Percentiles rank a stretch among this genome's conserved stretches.
phyloP scores from a whole-genome alignment of 495 filamentous ascomycete genomes.

The Daldinia decipiens region DNA sequence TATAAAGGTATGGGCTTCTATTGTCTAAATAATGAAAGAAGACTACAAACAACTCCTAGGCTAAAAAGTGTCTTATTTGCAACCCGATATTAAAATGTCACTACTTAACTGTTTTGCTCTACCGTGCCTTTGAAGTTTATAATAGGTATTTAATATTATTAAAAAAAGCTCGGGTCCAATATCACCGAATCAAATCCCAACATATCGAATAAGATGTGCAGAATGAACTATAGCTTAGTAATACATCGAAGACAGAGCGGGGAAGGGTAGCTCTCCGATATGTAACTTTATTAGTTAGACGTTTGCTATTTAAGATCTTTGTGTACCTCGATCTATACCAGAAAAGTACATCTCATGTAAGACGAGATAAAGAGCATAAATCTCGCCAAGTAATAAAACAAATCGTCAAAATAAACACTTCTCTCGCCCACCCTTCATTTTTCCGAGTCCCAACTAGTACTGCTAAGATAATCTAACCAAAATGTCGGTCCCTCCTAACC shows the following conservation, averaged over 20 bases:
- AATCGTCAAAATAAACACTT: neutral
- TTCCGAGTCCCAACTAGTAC: neutral
- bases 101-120: no score
- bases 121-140: no score
- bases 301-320: neutral
- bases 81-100: no score
- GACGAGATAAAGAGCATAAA: neutral
- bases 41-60: no score
- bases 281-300: neutral
- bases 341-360: neutral
- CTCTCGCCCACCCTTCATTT: neutral
- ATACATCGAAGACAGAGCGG: neutral
- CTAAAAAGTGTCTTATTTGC: no score
- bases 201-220: no score
- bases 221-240: neutral
- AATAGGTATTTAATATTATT: no score
- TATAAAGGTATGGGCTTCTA: no score
- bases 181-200: no score
- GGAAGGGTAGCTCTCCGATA: neutral
- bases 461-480: neutral
- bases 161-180: no score
- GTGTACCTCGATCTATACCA: neutral
- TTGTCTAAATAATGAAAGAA: no score
- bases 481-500: constrained; percentile 55
- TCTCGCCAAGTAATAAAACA: neutral